A percentile compares a stretch with the other conserved stretches of the same genome.
Evolutionary conservation across 2,329 filamentous ascomycete species (phyloP).

Genomic region (Setomelanomma holmii): DNA sequence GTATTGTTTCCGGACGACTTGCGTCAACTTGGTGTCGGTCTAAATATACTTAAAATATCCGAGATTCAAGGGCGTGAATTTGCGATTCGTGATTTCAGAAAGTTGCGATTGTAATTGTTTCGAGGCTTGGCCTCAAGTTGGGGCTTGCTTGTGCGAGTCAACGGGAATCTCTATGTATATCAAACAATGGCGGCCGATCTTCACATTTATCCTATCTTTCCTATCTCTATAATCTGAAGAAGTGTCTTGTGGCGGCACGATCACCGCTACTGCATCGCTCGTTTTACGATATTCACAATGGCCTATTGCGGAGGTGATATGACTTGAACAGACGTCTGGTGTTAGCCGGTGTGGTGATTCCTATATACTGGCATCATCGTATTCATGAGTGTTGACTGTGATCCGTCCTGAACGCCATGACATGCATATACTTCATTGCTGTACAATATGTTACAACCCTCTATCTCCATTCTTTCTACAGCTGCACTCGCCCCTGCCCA

Average conservation of each 20-base stretch:
- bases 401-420: constrained; percentile 7
- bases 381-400: neutral
- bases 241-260: too few species aligned
- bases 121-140: too few species aligned
- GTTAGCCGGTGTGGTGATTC: too few species aligned
- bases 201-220: neutral
- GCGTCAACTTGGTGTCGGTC: neutral
- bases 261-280: too few species aligned
- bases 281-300: too few species aligned
- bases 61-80: neutral
- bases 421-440: constrained; percentile 16
- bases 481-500: constrained; percentile 40
- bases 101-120: too few species aligned
- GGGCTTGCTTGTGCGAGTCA: neutral
- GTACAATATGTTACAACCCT: constrained; percentile 39
- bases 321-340: too few species aligned
- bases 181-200: neutral
- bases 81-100: constrained; percentile 3
- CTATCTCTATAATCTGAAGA: too few species aligned
- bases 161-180: neutral
- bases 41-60: neutral
- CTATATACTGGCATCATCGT: neutral
- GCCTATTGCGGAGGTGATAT: too few species aligned
- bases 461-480: constrained; percentile 24
- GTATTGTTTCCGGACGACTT: constrained; percentile 14